Base-by-base conservation (phyloP, 2,329 filamentous ascomycete genomes). In the Fulvia fulva region DNA sequence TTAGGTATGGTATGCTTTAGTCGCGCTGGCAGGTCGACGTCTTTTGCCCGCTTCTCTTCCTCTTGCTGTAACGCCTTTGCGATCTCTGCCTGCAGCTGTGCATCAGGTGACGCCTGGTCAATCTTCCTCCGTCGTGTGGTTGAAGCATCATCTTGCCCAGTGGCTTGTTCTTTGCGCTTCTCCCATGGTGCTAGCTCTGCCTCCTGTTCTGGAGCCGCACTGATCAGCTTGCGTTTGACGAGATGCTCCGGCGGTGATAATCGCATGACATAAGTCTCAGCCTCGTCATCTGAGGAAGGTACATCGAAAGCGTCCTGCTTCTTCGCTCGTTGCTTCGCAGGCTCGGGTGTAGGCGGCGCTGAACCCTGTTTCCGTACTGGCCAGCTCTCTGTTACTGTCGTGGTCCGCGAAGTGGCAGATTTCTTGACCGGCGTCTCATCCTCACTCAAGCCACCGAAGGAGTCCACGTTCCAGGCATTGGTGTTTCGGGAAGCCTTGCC, bases 291-390 rank as follows among this genome's bases (percentile, higher is more conserved):
- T 2, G 71, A 63, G 26, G 63, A 63, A 3, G 77, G 76, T 21
- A 79, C 71, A 60, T 80, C 77, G 63, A 78, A 80, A 19, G 75
- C 64, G 37, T 72, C 71, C 16, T 60, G 60, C 52, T 61, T 60
- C 46, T 60, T 63, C 23, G 58, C 32, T 5, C 52, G 58, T 34
- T 47, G 50, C 43, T 59, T 64, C 32, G 47, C 30, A 22, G 59
- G 41, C 52, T 57, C 64, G 23, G 43, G 54, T 8, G 55, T 26
- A 22, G 30, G 45, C 9, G 32, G 12, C 41, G 59, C 57, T 5
- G 47, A n/a, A 21, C 62, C 58, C n/a, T 46, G 55, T 47, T 63
- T 63, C 26, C 57, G 56, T 7, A 64, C 32, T 11, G 58, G 41
- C 22, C 60, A 61, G 21, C 60, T 53, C 19, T 58, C 58, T 37